phyloP scores from a whole-genome alignment of 805 yeast genomes.

The Candida nanaspora region DNA sequence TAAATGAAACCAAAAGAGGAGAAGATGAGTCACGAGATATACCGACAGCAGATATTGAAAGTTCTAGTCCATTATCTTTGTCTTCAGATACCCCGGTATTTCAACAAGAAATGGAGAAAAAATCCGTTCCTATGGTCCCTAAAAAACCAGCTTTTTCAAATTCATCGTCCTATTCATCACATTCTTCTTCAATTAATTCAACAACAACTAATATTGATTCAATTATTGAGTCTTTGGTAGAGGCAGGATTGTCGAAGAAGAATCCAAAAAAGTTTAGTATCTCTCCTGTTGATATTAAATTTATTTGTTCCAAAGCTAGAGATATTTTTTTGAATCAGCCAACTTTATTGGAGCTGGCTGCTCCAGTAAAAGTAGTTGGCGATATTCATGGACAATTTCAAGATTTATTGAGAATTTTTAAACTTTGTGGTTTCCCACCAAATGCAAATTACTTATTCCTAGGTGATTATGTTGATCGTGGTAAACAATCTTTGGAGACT shows the following conservation, averaged over 20 bases:
- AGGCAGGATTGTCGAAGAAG: slow-evolving; percentile 37
- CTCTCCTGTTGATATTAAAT: slow-evolving; percentile 45
- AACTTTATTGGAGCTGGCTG: slow-evolving; percentile 53
- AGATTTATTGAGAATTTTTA: slow-evolving; percentile 47
- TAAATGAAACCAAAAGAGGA: too few species aligned
- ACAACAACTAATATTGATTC: slow-evolving; percentile 46
- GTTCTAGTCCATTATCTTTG: not conserved
- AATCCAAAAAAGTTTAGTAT: slow-evolving; percentile 43
- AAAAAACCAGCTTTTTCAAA: not conserved
- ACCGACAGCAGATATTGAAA: not conserved
- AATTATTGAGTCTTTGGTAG: slow-evolving; percentile 53
- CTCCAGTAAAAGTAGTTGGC: slow-evolving; percentile 80
- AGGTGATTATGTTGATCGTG: slow-evolving; percentile 57
- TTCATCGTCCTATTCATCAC: not conserved
- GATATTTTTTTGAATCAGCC: slow-evolving; percentile 60
- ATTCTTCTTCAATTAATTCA: not conserved
- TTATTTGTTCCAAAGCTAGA: slow-evolving; percentile 50
- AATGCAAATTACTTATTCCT: slow-evolving; percentile 46
- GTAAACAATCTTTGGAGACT: slow-evolving; percentile 50
- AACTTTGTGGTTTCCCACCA: slow-evolving; percentile 56
- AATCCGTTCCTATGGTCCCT: not conserved
- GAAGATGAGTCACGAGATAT: too few species aligned
- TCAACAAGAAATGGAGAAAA: not conserved
- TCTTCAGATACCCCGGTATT: not conserved
- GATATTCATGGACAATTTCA: slow-evolving; percentile 69